Percentiles rank a stretch among this genome's conserved stretches.
These are phyloP conservation scores for Croton setiger DNA, from an alignment of 441 rosid species.

Conservation along the genomic window DNA sequence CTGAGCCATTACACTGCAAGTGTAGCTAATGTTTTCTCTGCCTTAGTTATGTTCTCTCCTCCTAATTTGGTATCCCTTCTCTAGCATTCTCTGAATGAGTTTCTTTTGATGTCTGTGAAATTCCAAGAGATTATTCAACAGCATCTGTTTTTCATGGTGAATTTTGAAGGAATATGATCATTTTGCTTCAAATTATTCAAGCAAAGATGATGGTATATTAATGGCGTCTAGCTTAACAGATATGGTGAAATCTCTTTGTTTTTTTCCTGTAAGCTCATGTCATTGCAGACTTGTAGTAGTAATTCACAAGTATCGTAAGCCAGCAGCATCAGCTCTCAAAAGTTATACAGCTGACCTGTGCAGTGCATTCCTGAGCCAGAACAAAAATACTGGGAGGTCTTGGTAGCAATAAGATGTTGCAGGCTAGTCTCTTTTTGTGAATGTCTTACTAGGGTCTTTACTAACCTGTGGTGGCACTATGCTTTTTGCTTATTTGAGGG, in stretches of 20 bases:
- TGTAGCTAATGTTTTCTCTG: neutral
- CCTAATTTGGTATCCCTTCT: neutral
- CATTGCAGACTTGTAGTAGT: neutral
- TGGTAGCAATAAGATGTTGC: conserved; percentile 2
- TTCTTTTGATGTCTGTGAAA: neutral
- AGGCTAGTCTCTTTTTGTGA: neutral
- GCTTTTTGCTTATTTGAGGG: neutral
- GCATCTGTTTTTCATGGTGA: neutral
- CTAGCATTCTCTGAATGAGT: neutral
- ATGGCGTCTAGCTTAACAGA: neutral
- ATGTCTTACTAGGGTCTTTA: conserved; percentile 6
- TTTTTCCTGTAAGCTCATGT: neutral
- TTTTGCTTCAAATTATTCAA: conserved; percentile 1
- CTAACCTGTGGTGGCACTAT: neutral
- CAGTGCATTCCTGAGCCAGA: neutral
- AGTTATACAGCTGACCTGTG: neutral
- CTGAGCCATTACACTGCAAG: neutral
- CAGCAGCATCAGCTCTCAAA: conserved; percentile 10
- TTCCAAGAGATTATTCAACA: neutral
- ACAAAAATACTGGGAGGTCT: neutral
- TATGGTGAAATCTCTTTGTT: neutral
- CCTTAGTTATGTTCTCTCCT: neutral
- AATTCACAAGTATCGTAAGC: neutral
- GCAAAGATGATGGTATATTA: neutral
- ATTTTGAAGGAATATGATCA: conserved; percentile 1